phyloP scores from a whole-genome alignment of 2,329 filamentous ascomycete genomes.

The Gnomoniopsis sp. region DNA sequence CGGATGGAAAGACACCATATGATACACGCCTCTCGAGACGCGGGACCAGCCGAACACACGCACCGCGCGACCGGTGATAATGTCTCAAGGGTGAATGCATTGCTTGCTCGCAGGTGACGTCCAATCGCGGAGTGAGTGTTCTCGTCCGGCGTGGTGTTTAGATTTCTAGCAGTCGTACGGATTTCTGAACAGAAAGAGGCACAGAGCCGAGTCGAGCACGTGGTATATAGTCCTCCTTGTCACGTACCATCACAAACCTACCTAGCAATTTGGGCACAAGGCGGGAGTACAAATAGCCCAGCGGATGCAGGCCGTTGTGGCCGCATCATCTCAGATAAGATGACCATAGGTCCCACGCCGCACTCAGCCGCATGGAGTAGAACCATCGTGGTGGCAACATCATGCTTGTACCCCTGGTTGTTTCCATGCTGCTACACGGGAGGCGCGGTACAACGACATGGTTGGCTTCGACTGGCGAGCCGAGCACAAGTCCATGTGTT shows the following conservation, averaged over 20 bases:
- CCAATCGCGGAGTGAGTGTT: not conserved
- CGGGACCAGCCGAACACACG: not conserved
- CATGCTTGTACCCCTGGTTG: slow-evolving; percentile 2
- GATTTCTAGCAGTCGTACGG: not conserved
- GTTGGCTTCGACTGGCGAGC: slow-evolving; percentile 17
- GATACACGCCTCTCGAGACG: not conserved
- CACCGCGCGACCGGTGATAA: not conserved
- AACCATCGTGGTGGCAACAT: not conserved
- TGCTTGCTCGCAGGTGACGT: not conserved
- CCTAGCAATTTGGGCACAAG: not conserved
- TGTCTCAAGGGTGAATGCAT: not conserved
- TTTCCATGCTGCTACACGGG: slow-evolving; percentile 2
- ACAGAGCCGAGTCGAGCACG: not conserved
- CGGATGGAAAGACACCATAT: not conserved
- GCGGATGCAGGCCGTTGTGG: not conserved
- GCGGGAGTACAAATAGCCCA: not conserved
- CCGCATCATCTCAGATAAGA: slow-evolving; percentile 19
- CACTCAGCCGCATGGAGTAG: slow-evolving; percentile 7
- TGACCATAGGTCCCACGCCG: slow-evolving; percentile 11
- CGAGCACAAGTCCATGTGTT: slow-evolving; percentile 12
- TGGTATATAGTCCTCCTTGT: not conserved
- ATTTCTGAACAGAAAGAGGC: not conserved
- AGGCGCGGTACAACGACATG: not conserved
- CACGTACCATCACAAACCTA: not conserved
- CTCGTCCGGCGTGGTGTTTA: not conserved